Conservation (phyloP, 192 early-diverging fungal genomes). For the Coemansia reversa region DNA sequence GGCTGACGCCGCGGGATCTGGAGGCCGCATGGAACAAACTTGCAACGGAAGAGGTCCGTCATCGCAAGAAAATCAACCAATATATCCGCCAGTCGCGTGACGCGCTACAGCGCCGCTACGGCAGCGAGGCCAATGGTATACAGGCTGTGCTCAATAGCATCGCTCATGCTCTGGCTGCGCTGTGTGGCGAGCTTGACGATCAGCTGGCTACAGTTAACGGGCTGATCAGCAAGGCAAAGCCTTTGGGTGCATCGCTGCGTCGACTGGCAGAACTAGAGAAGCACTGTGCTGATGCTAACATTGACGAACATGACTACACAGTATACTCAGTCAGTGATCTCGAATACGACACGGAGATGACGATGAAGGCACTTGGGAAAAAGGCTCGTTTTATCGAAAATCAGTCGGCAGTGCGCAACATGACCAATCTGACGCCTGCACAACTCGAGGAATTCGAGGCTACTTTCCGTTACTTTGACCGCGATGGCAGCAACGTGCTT, state of each 20-base stretch:
- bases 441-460: slow-evolving; percentile 91
- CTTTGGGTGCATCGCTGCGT: slow-evolving; percentile 56
- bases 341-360: slow-evolving; percentile 77
- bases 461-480: slow-evolving; percentile 92
- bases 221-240: slow-evolving; percentile 56
- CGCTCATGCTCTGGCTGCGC: slow-evolving; percentile 60
- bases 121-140: slow-evolving; percentile 80
- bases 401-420: slow-evolving; percentile 88
- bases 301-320: slow-evolving; percentile 92
- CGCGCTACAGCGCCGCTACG: slow-evolving; percentile 73
- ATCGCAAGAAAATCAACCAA: slow-evolving; percentile 79
- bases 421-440: slow-evolving; percentile 89
- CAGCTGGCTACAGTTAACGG: slow-evolving; percentile 67
- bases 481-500: slow-evolving; percentile 78
- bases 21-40: slow-evolving; percentile 75
- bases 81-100: slow-evolving; percentile 86
- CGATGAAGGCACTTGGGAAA: slow-evolving; percentile 77
- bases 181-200: slow-evolving; percentile 77
- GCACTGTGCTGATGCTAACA: slow-evolving; percentile 78
- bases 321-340: slow-evolving; percentile 90
- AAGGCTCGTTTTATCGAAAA: slow-evolving; percentile 91
- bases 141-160: slow-evolving; percentile 69
- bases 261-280: slow-evolving; percentile 63
- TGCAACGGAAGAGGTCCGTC: slow-evolving; percentile 68
- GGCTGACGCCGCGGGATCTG: slow-evolving; percentile 66